Conservation (phyloP, 1,284 basidiomycete genomes). For the Golubevia pallescens region DNA sequence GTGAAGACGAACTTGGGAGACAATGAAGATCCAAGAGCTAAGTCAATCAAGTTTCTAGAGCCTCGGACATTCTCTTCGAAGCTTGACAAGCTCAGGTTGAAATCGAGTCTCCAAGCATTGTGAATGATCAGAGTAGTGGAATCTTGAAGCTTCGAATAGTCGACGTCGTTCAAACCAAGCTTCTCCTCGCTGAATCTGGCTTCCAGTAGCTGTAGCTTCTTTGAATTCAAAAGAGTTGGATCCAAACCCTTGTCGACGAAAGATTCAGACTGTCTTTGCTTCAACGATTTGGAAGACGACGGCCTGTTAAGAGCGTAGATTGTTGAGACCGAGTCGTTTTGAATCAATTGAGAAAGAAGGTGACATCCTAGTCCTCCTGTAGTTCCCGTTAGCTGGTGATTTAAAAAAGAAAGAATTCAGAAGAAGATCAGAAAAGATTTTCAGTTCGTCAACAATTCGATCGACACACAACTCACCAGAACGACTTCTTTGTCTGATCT, state of each 20-base stretch:
- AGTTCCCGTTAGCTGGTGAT: constrained; percentile 65
- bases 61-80: constrained; percentile 47
- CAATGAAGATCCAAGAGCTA: constrained; percentile 55
- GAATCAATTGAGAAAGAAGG: constrained; percentile 4
- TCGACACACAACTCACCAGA: constrained; percentile 15
- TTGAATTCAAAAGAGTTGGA: constrained; percentile 37
- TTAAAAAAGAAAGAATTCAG: constrained; percentile 18
- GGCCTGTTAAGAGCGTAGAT: constrained; percentile 63
- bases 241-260: constrained; percentile 64
- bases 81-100: constrained; percentile 55
- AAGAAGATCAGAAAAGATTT: not conserved
- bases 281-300: constrained; percentile 9
- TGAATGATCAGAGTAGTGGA: constrained; percentile 64
- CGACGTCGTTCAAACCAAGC: constrained; percentile 10
- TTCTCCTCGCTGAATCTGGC: constrained; percentile 45
- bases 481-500: constrained; percentile 16
- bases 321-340: constrained; percentile 47
- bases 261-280: constrained; percentile 46
- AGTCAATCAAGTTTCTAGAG: constrained; percentile 41
- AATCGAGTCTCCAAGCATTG: constrained; percentile 65
- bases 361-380: constrained; percentile 30
- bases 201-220: constrained; percentile 58
- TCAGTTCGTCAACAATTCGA: constrained; percentile 5
- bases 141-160: not conserved
- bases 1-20: constrained; percentile 58